Conservation (phyloP, 2,329 filamentous ascomycete genomes). For the Anisogramma anomala region DNA sequence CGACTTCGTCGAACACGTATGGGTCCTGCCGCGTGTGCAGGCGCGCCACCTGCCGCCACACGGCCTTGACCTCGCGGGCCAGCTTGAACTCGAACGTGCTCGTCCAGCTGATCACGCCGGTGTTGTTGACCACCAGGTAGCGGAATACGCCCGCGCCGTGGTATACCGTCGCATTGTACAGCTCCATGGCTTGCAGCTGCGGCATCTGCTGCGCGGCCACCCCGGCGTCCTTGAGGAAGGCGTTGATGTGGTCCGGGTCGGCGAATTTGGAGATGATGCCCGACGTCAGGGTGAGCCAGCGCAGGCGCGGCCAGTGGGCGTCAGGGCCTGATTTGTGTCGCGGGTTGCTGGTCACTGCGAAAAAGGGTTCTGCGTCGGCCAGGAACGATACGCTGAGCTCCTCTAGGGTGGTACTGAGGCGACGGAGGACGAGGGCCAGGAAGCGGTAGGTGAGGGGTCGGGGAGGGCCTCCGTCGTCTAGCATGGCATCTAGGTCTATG, state of each 20-base stretch:
- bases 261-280: conserved; percentile 15
- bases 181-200: conserved; percentile 17
- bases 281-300: conserved; percentile 19
- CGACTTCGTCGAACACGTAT: conserved; percentile 10
- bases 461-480: neutral
- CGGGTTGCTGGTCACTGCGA: conserved; percentile 12
- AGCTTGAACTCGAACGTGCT: conserved; percentile 14
- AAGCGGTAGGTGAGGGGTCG: neutral
- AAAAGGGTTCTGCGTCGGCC: conserved; percentile 15
- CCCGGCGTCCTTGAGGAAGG: conserved; percentile 16
- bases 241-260: conserved; percentile 16
- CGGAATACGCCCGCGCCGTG: conserved; percentile 19
- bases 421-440: conserved; percentile 5
- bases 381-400: conserved; percentile 11
- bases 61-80: conserved; percentile 1
- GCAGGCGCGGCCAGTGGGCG: conserved; percentile 18
- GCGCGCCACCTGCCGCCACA: conserved; percentile 13
- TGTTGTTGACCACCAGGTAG: conserved; percentile 15
- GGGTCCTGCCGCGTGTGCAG: conserved; percentile 8
- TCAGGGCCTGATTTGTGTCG: conserved; percentile 2
- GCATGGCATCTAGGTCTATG: neutral
- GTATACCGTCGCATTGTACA: conserved; percentile 19
- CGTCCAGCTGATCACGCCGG: conserved; percentile 14
- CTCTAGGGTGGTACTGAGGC: conserved; percentile 7
- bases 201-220: conserved; percentile 20